Evolutionary conservation across 352 stramenopile genomes (phyloP).

Genomic region (Phytophthora sp.): DNA sequence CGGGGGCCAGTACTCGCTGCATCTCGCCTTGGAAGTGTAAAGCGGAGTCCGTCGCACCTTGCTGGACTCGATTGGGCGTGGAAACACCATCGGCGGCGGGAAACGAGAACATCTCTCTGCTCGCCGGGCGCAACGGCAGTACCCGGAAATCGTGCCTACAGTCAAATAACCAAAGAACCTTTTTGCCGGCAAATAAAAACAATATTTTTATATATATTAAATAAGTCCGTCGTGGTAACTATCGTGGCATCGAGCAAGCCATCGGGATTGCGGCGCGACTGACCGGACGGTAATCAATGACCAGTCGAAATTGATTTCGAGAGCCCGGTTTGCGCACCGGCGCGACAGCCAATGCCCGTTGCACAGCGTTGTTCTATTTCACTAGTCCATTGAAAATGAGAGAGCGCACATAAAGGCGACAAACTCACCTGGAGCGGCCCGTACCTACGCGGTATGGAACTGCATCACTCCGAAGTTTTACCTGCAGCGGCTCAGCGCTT

Average conservation of each 20-base stretch:
- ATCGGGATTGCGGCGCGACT: constrained; percentile 4
- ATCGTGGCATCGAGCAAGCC: constrained; percentile 12
- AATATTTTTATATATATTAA: too few species aligned
- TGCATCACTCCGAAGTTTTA: neutral
- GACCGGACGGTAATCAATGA: neutral
- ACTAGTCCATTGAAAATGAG: neutral
- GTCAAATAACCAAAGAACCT: constrained; percentile 4
- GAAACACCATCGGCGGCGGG: constrained; percentile 24
- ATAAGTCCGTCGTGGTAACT: neutral
- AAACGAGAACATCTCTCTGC: constrained; percentile 13
- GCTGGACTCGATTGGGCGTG: constrained; percentile 4
- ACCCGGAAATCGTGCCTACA: neutral
- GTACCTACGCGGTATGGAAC: neutral
- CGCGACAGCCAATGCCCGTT: neutral
- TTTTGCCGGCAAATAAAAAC: too few species aligned
- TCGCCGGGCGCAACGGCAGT: neutral
- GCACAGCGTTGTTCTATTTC: neutral
- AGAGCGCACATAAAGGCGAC: neutral
- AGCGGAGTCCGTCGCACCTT: constrained; percentile 7
- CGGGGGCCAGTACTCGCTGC: neutral
- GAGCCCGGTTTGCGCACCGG: neutral
- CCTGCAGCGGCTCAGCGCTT: neutral
- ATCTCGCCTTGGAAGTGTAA: neutral
- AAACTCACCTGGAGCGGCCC: neutral
- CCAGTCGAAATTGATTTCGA: neutral